A percentile compares a stretch with the other conserved stretches of the same genome.
Conservation (phyloP, 2,329 filamentous ascomycete species). For the Chrysosporium queenslandicum region DNA sequence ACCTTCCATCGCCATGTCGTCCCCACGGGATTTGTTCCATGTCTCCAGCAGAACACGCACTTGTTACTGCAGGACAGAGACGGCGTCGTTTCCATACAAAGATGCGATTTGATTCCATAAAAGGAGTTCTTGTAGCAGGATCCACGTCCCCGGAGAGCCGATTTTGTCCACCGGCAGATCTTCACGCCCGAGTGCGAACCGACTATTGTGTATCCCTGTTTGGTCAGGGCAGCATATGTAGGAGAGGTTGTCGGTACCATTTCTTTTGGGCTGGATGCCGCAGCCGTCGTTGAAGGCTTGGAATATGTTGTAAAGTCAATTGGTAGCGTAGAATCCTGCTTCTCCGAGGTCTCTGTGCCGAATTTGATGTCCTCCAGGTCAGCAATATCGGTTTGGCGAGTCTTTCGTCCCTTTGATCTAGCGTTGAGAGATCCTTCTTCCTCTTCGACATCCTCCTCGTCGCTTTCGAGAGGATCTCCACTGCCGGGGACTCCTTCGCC, state of each 20-base stretch:
- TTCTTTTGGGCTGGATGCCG: constrained; percentile 52
- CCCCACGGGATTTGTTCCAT: constrained; percentile 92
- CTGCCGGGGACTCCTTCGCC: constrained; percentile 65
- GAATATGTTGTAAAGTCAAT: constrained; percentile 65
- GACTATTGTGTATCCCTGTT: constrained; percentile 92
- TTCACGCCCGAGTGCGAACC: constrained; percentile 94
- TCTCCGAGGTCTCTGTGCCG: constrained; percentile 21
- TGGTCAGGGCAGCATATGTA: constrained; percentile 79
- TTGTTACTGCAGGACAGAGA: constrained; percentile 96
- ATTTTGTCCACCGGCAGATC: constrained; percentile 98
- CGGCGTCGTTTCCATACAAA: constrained; percentile 97
- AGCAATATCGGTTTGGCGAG: constrained; percentile 44
- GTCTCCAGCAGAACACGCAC: constrained; percentile 97
- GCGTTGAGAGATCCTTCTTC: constrained; percentile 54
- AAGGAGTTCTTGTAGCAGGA: constrained; percentile 98
- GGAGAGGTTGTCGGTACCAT: constrained; percentile 92
- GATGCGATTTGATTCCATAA: constrained; percentile 91
- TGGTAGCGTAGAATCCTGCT: constrained; percentile 42
- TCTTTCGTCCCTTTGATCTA: constrained; percentile 33
- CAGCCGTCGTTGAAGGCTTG: constrained; percentile 33
- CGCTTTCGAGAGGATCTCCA: constrained; percentile 75
- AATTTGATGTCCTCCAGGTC: constrained; percentile 75
- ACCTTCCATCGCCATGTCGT: constrained; percentile 96
- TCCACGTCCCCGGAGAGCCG: constrained; percentile 79
- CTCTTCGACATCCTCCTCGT: constrained; percentile 62